Base-by-base conservation (phyloP, 768 basidiomycete genomes). In the Russula virescens region DNA sequence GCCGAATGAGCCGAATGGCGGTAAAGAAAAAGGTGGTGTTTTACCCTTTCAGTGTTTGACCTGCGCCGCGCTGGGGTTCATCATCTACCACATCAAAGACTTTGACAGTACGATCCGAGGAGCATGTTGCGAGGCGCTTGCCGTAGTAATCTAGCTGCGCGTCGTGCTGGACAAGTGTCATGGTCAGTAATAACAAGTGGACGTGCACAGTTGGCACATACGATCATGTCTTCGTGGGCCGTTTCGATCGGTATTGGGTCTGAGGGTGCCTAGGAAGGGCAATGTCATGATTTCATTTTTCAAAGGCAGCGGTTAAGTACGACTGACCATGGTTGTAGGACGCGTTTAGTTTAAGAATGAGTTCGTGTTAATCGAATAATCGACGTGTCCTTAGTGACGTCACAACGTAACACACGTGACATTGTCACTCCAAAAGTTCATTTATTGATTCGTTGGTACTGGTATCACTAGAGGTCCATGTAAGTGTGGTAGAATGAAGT, bases 101-200 rank as follows among this genome's bases (percentile, higher is more conserved):
- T 70, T 93, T 90, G 65, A 99, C 89, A 0, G 93, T 96, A 57
- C 94, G 82, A 76, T 99, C 97, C 0, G 93, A 95, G 1, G 93
- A 96, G 73, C 95, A 97, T 0, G 97, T 98, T 6, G 97, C 97
- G 4, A 99, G 85, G 47, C 95, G 85, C 74, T 94, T 94, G 38
- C 94, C 95, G 69, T 97, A 97, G 80, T 97, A 98, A 76, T 99
- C 96, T 21, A 99, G 78, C 70, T 98, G 97, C 21, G 96, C 95
- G 73, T 99, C 97, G 73, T 98, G 96, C 95, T 97, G 55, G 18
- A 42, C 58, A 46, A 34, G 49, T 34, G 38, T 14, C 23, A 3
- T 40, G 14, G 13, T 55, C 55, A 50, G 25, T 23, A 21, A 14
- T 40, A 35, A 31, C 10, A 19, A 7, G 21, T 18, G 18, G 16